These are phyloP conservation scores for Boletus barrowsii DNA, from an alignment of 768 basidiomycete species.

Conservation along the genomic window DNA sequence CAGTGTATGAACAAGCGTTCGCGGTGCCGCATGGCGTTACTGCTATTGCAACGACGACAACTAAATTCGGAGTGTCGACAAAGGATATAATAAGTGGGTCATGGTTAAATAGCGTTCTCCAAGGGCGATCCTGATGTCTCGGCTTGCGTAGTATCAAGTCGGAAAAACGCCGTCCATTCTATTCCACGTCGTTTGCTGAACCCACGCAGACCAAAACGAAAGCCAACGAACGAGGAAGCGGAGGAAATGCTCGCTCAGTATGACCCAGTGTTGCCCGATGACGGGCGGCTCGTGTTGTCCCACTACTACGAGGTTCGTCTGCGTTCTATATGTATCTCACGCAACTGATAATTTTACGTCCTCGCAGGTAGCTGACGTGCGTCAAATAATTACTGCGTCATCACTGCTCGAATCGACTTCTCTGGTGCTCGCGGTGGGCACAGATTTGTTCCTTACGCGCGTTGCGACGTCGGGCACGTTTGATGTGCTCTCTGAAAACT, in stretches of 20 bases:
- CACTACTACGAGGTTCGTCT: constrained; percentile 51
- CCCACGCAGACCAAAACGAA: constrained; percentile 76
- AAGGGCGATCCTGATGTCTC: background rate
- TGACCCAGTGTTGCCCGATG: constrained; percentile 73
- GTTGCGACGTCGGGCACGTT: constrained; percentile 87
- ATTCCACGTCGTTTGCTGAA: constrained; percentile 74
- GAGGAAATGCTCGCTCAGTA: constrained; percentile 88
- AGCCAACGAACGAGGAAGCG: constrained; percentile 70
- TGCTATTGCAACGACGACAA: constrained; percentile 71
- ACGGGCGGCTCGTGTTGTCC: constrained; percentile 56
- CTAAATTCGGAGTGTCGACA: constrained; percentile 83
- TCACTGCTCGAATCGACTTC: constrained; percentile 91
- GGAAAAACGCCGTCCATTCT: constrained; percentile 67
- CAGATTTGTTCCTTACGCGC: constrained; percentile 87
- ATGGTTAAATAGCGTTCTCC: background rate
- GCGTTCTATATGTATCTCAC: background rate
- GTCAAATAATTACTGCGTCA: constrained; percentile 71
- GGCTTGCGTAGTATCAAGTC: constrained; percentile 62
- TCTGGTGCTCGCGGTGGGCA: constrained; percentile 78
- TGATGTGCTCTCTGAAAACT: constrained; percentile 86
- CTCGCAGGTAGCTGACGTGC: constrained; percentile 62
- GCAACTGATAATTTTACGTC: background rate
- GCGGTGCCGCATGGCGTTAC: constrained; percentile 67
- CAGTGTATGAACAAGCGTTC: constrained; percentile 66
- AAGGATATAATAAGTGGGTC: constrained; percentile 84